These are phyloP conservation scores for Auriculariales sp. DNA, from an alignment of 768 basidiomycete species.

Conservation along the genomic window DNA sequence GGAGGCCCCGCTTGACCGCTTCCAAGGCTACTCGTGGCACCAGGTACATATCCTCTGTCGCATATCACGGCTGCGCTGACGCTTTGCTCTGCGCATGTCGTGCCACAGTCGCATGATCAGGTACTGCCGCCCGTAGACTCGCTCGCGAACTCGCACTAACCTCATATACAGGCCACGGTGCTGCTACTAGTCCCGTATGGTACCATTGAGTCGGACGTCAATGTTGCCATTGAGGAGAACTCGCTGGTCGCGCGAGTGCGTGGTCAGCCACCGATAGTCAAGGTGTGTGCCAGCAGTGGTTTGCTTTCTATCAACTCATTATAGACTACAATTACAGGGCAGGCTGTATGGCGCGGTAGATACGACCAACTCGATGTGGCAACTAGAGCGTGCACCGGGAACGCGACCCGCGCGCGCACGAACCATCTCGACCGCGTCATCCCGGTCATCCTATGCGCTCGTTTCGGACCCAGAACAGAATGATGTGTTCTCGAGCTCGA, in stretches of 20 bases:
- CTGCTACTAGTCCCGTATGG: constrained; percentile 59
- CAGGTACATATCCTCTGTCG: constrained; percentile 38
- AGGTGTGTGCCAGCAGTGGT: constrained; percentile 28
- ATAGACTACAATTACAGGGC: constrained; percentile 31
- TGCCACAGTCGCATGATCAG: constrained; percentile 70
- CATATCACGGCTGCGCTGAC: constrained; percentile 9
- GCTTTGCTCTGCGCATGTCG: constrained; percentile 1
- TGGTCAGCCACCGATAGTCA: constrained; percentile 54
- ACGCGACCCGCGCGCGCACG: constrained; percentile 44
- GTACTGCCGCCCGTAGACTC: constrained; percentile 22
- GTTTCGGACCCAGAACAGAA: constrained; percentile 40
- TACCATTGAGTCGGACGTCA: constrained; percentile 55
- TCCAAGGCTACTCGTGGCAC: constrained; percentile 59
- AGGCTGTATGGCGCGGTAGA: constrained; percentile 59
- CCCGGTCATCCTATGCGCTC: constrained; percentile 68
- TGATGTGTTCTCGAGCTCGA: constrained; percentile 74
- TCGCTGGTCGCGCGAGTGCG: constrained; percentile 61
- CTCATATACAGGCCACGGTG: constrained; percentile 47
- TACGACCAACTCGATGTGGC: constrained; percentile 56
- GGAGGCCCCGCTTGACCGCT: constrained; percentile 5
- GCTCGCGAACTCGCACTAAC: constrained; percentile 6
- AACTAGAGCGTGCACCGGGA: constrained; percentile 49
- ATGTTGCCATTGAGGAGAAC: constrained; percentile 56
- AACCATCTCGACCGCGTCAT: constrained; percentile 63
- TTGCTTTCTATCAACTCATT: not conserved